These are phyloP conservation scores for Neonectria coccinea DNA, from an alignment of 2,329 filamentous ascomycete genomes.

Conservation along the genomic window DNA sequence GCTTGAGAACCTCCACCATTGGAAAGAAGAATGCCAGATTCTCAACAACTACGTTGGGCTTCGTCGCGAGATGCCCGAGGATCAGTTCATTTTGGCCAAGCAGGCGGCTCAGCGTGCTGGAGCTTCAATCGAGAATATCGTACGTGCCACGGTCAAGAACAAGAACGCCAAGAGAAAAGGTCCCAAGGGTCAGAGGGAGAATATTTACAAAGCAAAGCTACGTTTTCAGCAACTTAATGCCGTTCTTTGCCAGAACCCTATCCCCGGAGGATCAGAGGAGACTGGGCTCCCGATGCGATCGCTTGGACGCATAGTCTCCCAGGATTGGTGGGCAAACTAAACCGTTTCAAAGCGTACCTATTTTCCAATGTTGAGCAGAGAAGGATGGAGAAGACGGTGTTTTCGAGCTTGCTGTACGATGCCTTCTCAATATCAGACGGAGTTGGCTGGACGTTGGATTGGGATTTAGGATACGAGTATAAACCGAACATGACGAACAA, in stretches of 20 bases:
- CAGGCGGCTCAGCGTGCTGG: conserved; percentile 31
- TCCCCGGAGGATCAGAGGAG: not conserved
- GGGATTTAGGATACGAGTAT: not conserved
- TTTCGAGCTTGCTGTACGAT: not conserved
- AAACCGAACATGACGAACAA: not conserved
- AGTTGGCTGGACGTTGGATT: not conserved
- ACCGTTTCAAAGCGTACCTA: not conserved
- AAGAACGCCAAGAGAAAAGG: too few species aligned
- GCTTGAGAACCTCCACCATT: conserved; percentile 3
- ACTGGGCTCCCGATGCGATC: not conserved
- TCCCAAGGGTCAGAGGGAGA: too few species aligned
- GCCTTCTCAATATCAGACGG: not conserved
- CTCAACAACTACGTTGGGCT: conserved; percentile 38
- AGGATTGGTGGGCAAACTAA: not conserved
- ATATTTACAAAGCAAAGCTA: too few species aligned
- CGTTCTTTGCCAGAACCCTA: not conserved
- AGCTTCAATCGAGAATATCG: too few species aligned
- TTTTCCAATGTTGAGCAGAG: not conserved
- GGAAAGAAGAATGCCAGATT: conserved; percentile 28
- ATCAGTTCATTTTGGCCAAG: conserved; percentile 21
- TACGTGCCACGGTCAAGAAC: too few species aligned
- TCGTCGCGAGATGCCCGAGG: conserved; percentile 8
- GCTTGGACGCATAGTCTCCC: too few species aligned
- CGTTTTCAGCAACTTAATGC: not conserved
- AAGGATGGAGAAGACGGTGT: not conserved